phyloP scores from a whole-genome alignment of 192 early-diverging fungal species.

The Gigaspora rosea region DNA sequence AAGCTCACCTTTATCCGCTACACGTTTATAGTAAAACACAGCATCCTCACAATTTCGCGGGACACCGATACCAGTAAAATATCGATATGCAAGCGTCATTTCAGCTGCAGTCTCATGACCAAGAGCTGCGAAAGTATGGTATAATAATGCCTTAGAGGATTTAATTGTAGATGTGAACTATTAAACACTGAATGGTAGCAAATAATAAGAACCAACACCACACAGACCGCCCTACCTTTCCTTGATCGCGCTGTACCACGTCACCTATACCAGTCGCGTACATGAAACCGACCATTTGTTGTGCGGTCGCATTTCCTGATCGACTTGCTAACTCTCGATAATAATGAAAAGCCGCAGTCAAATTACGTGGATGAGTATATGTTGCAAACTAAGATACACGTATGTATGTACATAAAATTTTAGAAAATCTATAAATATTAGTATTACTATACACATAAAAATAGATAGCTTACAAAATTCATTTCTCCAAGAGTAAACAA shows the following conservation, averaged over 20 bases:
- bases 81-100: slow-evolving; percentile 84
- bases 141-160: slow-evolving; percentile 56
- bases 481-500: slow-evolving; percentile 70
- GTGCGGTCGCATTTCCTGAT: slow-evolving; percentile 80
- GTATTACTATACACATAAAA: neutral
- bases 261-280: slow-evolving; percentile 87
- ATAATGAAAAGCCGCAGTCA: slow-evolving; percentile 60
- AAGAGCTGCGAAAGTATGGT: slow-evolving; percentile 81
- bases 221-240: slow-evolving; percentile 48
- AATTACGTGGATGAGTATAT: slow-evolving; percentile 47
- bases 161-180: neutral
- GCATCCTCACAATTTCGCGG: slow-evolving; percentile 78
- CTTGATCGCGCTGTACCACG: slow-evolving; percentile 64
- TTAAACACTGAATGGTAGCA: neutral
- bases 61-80: slow-evolving; percentile 79
- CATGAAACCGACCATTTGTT: slow-evolving; percentile 88
- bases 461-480: slow-evolving; percentile 59
- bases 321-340: slow-evolving; percentile 62
- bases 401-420: neutral
- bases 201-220: neutral
- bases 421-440: neutral
- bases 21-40: slow-evolving; percentile 73
- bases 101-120: slow-evolving; percentile 74
- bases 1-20: slow-evolving; percentile 71
- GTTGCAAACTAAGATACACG: neutral